Conservation (phyloP, 129 eudicot genomes). For the Tanacetum coccineum region DNA sequence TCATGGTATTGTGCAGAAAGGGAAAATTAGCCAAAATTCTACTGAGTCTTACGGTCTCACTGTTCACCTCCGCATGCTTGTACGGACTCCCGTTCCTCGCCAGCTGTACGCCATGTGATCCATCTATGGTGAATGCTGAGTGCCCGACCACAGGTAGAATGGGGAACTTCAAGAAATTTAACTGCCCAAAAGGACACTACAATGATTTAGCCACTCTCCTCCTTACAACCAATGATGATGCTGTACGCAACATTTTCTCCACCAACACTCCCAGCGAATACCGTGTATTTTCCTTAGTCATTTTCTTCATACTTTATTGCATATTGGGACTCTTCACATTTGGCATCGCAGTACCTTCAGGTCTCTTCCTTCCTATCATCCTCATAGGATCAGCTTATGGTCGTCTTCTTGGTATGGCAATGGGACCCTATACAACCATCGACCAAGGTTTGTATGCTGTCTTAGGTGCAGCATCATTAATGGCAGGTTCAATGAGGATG, state of each 20-base stretch:
- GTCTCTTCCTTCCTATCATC: slow-evolving; percentile 92
- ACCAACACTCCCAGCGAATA: slow-evolving; percentile 74
- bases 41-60: slow-evolving; percentile 59
- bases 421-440: slow-evolving; percentile 76
- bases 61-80: slow-evolving; percentile 85
- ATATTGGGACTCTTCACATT: slow-evolving; percentile 86
- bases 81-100: slow-evolving; percentile 94
- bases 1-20: slow-evolving; percentile 51
- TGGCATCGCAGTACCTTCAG: slow-evolving; percentile 96
- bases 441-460: slow-evolving; percentile 93
- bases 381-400: slow-evolving; percentile 99
- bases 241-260: slow-evolving; percentile 90
- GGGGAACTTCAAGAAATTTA: slow-evolving; percentile 94
- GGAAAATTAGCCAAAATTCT: slow-evolving; percentile 76
- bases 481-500: slow-evolving; percentile 99
- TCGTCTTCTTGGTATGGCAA: slow-evolving; percentile 76
- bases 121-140: slow-evolving; percentile 42
- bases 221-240: slow-evolving; percentile 92
- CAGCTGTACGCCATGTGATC: slow-evolving; percentile 67
- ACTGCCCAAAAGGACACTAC: slow-evolving; percentile 95
- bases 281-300: slow-evolving; percentile 41
- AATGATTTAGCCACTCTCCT: slow-evolving; percentile 93
- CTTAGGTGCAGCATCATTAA: slow-evolving; percentile 91
- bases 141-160: slow-evolving; percentile 71
- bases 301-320: slow-evolving; percentile 75